Evolutionary conservation across 2,329 filamentous ascomycete species (phyloP), one percentile per base, ranked within the genome.

Genomic region (Fusarium sp.): DNA sequence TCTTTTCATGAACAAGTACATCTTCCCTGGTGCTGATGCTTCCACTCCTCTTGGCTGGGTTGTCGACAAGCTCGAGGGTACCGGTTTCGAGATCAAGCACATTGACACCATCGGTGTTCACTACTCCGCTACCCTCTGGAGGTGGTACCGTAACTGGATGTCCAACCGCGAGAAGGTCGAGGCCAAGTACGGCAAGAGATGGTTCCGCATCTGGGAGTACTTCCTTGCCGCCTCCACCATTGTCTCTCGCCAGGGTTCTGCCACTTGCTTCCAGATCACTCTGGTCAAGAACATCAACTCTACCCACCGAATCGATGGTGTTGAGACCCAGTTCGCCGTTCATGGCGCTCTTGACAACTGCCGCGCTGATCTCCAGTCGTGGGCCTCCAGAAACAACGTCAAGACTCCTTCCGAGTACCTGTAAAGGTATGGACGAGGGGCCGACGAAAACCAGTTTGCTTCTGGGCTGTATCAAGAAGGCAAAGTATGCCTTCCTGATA

Each of bases 1-100:
- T 78, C 87, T 98, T 45, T 98, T 97, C 87, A 97, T 98, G 94
- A 98, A 98, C 90, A 97, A 97, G 85, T 97, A 98, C 81, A 86
- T 98, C 79, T 98, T 98, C 88, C 96, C 94, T 32, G 96, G 96
- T 77, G 96, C 96, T 50, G 96, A 98, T 77, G 96, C 96, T 51
- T 97, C 93, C 42, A 97, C 94, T 59, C 96, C 96, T 50, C 89
- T 99, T 47, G 93, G 93, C 72, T 96, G 90, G 81, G 93, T 96
- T 74, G 85, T 97, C 73, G 89, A 93, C 79, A 89, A 89, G 77
- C 87, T 97, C 20, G 96, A 99, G 83, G 89, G 87, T 57, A 91
- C 77, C 38, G 78, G 78, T 36, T 80, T 80, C 34, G 96, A 98
- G 81, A 83, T 98, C 79, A 98, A 97, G 89, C 84, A 85, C 71